Evolutionary conservation across 441 rosid species (phyloP), one percentile per base, ranked within the genome.

Genomic region (Monsonia emarginata): DNA sequence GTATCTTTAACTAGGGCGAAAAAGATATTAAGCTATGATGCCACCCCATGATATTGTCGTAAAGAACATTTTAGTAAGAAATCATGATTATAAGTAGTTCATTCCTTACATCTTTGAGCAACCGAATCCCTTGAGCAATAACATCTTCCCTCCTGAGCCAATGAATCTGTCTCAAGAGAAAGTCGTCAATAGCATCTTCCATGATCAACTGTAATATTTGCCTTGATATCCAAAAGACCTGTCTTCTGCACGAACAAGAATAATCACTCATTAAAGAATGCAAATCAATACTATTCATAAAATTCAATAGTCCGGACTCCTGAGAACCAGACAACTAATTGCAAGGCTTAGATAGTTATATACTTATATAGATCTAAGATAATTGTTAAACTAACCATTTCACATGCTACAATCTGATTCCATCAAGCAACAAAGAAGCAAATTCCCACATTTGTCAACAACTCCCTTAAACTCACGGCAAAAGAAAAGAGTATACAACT

Each of bases 111-210:
- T 91, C 90, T 83, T 90, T 93, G 73, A 86, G 75, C 91, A 91
- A 89, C 62, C 69, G 86, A 71, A 94, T 85, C 79, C 95, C 96
- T 56, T 69, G 80, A 63, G 97, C 89, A 65, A 94, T 64, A 48
- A 84, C 83, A 3, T 94, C 98, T 78, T 89, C 97, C 26, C 73
- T 85, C 64, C 92, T 81, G 70, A 94, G 89, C 94, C 90, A 94
- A 63, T 79, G 78, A 62, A 94, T 80, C 77, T 83, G 94, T 75
- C 92, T 81, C 78, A 94, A 69, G 69, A 94, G 95, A 85, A 83
- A 94, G 78, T 94, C 99, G 82, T 89, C 99, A 34, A 91, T 89
- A 68, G 96, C 97, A 84, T 91, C 97, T 77, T 91, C 99, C 99
- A 91, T 94, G 67, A 91, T 79, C 69, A 94, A 79, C 74, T 94